phyloP scores from a whole-genome alignment of 805 yeast species.

The Candida koratica region DNA sequence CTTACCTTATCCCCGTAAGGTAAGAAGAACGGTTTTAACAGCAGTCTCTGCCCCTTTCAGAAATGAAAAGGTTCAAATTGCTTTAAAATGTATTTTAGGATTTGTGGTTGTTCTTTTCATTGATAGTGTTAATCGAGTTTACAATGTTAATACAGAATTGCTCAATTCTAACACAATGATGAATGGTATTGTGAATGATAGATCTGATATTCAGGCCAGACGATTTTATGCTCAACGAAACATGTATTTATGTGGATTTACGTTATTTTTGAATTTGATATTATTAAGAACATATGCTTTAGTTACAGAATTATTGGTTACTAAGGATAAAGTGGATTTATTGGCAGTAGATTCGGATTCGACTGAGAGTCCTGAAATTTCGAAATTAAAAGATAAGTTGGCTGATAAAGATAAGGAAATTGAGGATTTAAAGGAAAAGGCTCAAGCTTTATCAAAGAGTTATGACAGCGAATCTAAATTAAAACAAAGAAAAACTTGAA shows the following conservation, averaged over 20 bases:
- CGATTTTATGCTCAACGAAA: constrained; percentile 95
- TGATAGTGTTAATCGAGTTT: constrained; percentile 84
- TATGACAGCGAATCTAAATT: constrained; percentile 30
- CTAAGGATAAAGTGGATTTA: constrained; percentile 56
- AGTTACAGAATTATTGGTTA: constrained; percentile 65
- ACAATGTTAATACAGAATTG: constrained; percentile 62
- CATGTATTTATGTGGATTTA: constrained; percentile 92
- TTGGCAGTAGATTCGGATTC: constrained; percentile 15
- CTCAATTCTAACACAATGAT: constrained; percentile 19
- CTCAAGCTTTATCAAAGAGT: constrained; percentile 59
- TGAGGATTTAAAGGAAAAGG: constrained; percentile 67
- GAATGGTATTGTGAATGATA: constrained; percentile 43
- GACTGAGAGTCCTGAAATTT: constrained; percentile 37
- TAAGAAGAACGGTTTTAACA: constrained; percentile 64
- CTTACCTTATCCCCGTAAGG: constrained; percentile 74
- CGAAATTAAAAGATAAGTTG: constrained; percentile 42
- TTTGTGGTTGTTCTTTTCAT: constrained; percentile 80
- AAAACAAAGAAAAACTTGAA: constrained; percentile 3
- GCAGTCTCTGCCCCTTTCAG: constrained; percentile 66
- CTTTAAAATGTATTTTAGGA: constrained; percentile 75
- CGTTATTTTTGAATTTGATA: constrained; percentile 82
- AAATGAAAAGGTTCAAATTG: constrained; percentile 66
- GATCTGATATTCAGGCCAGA: constrained; percentile 84
- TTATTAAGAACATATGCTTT: constrained; percentile 79
- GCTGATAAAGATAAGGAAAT: constrained; percentile 62